These are phyloP conservation scores for Pontederia crassipes DNA, from an alignment of 176 grass and related monocot genomes.

Conservation along the genomic window DNA sequence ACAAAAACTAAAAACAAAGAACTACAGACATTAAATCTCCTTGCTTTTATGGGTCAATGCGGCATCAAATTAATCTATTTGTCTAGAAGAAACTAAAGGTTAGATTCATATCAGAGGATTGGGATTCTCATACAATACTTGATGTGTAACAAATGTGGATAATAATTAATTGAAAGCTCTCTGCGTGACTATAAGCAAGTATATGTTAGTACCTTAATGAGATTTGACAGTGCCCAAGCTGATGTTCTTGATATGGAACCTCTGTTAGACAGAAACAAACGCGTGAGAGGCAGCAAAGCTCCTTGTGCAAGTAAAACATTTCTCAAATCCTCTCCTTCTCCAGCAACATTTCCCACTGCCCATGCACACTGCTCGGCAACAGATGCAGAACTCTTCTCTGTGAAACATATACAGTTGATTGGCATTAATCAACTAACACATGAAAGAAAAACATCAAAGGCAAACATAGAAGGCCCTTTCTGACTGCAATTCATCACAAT, in stretches of 20 bases:
- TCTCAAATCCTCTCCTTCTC: slow-evolving; percentile 82
- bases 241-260: slow-evolving; percentile 76
- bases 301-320: slow-evolving; percentile 79
- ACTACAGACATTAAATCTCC: too few relatives aligned
- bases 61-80: not conserved
- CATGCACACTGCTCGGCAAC: slow-evolving; percentile 93
- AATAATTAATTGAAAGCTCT: too few relatives aligned
- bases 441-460: not conserved
- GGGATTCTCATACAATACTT: too few relatives aligned
- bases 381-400: slow-evolving; percentile 73
- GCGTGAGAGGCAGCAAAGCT: slow-evolving; percentile 62
- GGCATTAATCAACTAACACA: not conserved
- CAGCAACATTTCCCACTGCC: slow-evolving; percentile 92
- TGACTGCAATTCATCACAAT: too few relatives aligned
- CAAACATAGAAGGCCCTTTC: not conserved
- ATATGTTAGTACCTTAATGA: slow-evolving; percentile 64
- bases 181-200: not conserved
- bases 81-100: not conserved
- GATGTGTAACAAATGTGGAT: too few relatives aligned
- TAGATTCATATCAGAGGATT: too few relatives aligned
- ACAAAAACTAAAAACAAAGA: too few relatives aligned
- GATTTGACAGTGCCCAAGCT: slow-evolving; percentile 96
- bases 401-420: slow-evolving; percentile 21
- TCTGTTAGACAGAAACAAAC: slow-evolving; percentile 68
- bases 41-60: not conserved